phyloP scores from a whole-genome alignment of 176 grass and related monocot species.

The Echinochloa phyllopogon region DNA sequence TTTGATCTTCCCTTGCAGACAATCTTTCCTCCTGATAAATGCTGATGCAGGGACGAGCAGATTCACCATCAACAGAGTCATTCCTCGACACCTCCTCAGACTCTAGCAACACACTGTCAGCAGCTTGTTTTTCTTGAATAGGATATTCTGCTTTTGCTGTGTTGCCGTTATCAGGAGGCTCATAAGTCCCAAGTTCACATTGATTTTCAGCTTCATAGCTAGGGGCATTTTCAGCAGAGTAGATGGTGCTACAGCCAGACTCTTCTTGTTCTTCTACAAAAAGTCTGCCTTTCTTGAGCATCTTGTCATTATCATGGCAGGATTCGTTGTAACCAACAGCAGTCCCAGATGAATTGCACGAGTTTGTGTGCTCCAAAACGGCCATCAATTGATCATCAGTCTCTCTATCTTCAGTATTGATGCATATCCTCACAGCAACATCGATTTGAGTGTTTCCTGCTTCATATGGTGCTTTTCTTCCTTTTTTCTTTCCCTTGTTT shows the following conservation, averaged over 20 bases:
- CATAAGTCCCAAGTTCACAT: constrained; percentile 30
- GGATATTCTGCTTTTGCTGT: constrained; percentile 34
- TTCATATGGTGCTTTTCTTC: constrained; percentile 41
- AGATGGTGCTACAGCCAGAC: constrained; percentile 26
- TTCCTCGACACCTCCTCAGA: constrained; percentile 16
- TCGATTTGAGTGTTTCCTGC: constrained; percentile 38
- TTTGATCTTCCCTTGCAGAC: constrained; percentile 34
- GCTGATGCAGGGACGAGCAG: constrained; percentile 23
- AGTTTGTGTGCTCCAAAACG: constrained; percentile 39
- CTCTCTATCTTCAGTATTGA: constrained; percentile 44
- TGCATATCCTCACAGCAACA: constrained; percentile 27
- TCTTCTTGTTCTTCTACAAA: constrained; percentile 32
- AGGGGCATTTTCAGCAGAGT: constrained; percentile 14
- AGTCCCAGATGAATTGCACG: constrained; percentile 29
- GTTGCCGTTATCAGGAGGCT: constrained; percentile 37
- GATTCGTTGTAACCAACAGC: constrained; percentile 9
- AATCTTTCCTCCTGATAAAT: constrained; percentile 50
- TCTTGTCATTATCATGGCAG: constrained; percentile 34
- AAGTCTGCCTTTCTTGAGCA: constrained; percentile 2
- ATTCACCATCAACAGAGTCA: constrained; percentile 45
- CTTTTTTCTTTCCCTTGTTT: constrained; percentile 58
- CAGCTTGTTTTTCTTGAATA: constrained; percentile 42
- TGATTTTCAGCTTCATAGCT: constrained; percentile 25
- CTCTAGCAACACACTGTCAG: constrained; percentile 19
- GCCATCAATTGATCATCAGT: background rate